Base-by-base conservation (phyloP, 2,329 filamentous ascomycete species). In the Clarireedia hainanense region DNA sequence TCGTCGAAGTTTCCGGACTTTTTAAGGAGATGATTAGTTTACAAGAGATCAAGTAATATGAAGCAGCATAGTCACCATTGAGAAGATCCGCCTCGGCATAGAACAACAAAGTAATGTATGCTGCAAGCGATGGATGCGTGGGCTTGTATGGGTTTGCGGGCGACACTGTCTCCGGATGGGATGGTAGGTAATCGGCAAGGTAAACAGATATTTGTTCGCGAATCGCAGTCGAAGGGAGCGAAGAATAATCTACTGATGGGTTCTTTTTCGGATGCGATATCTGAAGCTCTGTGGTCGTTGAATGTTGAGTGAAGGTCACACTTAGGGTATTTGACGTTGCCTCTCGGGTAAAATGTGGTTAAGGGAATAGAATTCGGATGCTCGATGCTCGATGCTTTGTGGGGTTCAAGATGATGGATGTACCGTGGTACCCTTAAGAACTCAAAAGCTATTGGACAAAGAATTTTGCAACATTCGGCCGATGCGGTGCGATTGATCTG, bases 1-100 rank as follows among this genome's bases (percentile, higher is more conserved):
- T 63, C 57, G 54, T 68, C 61, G 54, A 58, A 63, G 45, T 67
- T 66, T 34, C 60, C 60, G 60, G 65, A 68, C 66, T 68, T 55
- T 55, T 17, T 50, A 50, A 14, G 20, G 10, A 4, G 37, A 48
- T 40, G 20, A 30, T 53, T 53, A 53, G 51, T 49, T 14, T 34
- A 34, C 12, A 9, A 34, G 30, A 12, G 10, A 34, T 12, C 30
- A 34, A 34, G 10, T 12, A 34, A 3, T 34, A 12, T 12, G 30
- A 34, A 12, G 10, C 30, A 34, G 30, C 5, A 15, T 12, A 50
- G 57, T 57, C 46, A 66, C 65, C 65, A 67, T 67, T 54, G 64
- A 61, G 54, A 58, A 58, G 24, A 62, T 52, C 47, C 57, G 59
- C 56, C 64, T 63, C 52, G 59, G 57, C 60, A 61, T 65, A 26